Evolutionary conservation across 2,329 filamentous ascomycete genomes (phyloP), one percentile per base, ranked within the genome.

Genomic region (Cryoendolithus antarcticus): DNA sequence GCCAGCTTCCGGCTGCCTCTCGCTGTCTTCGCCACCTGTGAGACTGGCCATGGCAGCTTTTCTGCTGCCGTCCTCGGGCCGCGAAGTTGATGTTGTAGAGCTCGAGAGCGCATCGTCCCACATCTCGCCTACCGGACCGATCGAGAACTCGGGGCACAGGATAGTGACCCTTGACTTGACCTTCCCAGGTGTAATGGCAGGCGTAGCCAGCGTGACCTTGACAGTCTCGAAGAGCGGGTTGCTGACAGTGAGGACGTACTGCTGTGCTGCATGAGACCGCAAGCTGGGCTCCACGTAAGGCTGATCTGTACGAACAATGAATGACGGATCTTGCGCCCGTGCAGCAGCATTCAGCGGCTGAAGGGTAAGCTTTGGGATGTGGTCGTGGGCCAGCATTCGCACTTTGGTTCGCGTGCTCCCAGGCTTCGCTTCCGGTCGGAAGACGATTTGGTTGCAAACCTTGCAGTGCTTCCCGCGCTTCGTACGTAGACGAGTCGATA

Each of bases 181-280:
- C 6, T 77, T 72, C 3, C 86, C 86, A 0, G 86, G 84, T 0
- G 85, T 93, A 7, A 72, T 72, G 15, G 80, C 74, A 0, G 89
- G 86, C 0, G 88, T 93, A 4, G 86, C 89, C 6, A 98, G 74
- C 0, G 82, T 89, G 41, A 98, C 80, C 43, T 81, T 82, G 48
- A 98, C 80, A 13, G 76, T 74, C 49, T 98, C 91, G 62, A 95
- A 98, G 47, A 96, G 78, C 15, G 91, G 88, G 55, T 98, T 98
- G 55, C 81, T 85, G 51, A 98, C 77, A 0, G 88, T 94, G 32
- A 98, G 70, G 31, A 96, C 71, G 60, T 86, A 93, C 57, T 95
- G 88, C 13, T 77, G 66, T 1, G 75, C 42, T 64, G 64, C 15
- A 66, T 65, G 4, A 66, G 67, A 30, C 59, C 56, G 46, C 12